phyloP scores from a whole-genome alignment of 2,329 filamentous ascomycete genomes.

The Diaporthe ampelina region DNA sequence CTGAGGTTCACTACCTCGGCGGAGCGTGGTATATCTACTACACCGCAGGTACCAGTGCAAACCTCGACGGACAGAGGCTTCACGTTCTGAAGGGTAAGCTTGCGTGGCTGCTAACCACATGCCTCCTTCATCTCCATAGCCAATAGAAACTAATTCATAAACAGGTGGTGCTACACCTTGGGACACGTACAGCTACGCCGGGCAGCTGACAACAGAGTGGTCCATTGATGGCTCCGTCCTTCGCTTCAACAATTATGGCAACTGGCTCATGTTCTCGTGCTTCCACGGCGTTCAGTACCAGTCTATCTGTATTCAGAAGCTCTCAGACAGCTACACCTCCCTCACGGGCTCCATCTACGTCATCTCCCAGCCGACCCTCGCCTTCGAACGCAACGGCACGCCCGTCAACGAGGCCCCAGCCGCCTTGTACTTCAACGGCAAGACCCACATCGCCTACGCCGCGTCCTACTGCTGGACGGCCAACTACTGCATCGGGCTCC shows the following conservation, averaged over 20 bases:
- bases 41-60: slow-evolving; percentile 60
- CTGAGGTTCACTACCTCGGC: slow-evolving; percentile 67
- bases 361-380: slow-evolving; percentile 63
- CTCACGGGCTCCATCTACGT: slow-evolving; percentile 60
- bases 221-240: slow-evolving; percentile 68
- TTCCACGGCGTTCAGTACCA: slow-evolving; percentile 57
- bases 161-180: slow-evolving; percentile 65
- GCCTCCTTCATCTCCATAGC: background rate
- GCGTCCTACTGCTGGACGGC: slow-evolving; percentile 70
- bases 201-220: slow-evolving; percentile 62
- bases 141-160: background rate
- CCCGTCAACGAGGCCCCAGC: slow-evolving; percentile 70
- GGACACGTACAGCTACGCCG: slow-evolving; percentile 64
- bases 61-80: slow-evolving; percentile 63
- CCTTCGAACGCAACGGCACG: slow-evolving; percentile 63
- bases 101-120: too few species aligned
- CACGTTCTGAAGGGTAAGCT: slow-evolving; percentile 64
- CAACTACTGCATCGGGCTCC: slow-evolving; percentile 65
- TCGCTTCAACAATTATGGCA: slow-evolving; percentile 58
- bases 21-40: slow-evolving; percentile 69
- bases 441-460: slow-evolving; percentile 67
- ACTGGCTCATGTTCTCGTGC: slow-evolving; percentile 70
- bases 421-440: slow-evolving; percentile 66
- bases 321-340: slow-evolving; percentile 56
- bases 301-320: slow-evolving; percentile 55